These are phyloP conservation scores for Quercus ilex DNA, from an alignment of 306 rosid species.

Conservation along the genomic window DNA sequence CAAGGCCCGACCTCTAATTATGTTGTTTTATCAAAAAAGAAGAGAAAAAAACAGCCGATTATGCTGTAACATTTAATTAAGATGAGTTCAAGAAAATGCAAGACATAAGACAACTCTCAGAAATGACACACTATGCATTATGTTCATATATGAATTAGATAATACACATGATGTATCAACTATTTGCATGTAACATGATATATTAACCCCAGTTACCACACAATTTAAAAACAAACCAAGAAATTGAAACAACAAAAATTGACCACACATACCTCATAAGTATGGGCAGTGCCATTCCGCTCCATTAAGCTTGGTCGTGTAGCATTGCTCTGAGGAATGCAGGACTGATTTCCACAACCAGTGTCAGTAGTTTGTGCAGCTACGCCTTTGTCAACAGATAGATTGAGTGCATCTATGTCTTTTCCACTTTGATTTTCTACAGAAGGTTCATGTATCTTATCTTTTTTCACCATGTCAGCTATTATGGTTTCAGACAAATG, in stretches of 20 bases:
- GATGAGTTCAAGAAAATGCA: no score
- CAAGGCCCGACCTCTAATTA: no score
- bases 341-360: constrained; percentile 26
- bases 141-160: not conserved
- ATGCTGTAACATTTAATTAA: not conserved
- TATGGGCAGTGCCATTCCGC: constrained; percentile 44
- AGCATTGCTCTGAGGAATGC: constrained; percentile 21
- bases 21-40: no score
- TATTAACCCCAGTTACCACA: not conserved
- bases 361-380: constrained; percentile 31
- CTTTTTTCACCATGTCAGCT: constrained; percentile 37
- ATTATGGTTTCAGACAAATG: constrained; percentile 39
- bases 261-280: constrained; percentile 53
- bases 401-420: constrained; percentile 20
- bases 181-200: not conserved
- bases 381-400: constrained; percentile 22
- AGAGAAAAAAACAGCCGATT: not conserved
- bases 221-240: constrained; percentile 1
- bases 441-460: constrained; percentile 19
- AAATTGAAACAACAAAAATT: constrained; percentile 6
- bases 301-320: constrained; percentile 49
- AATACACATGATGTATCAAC: not conserved
- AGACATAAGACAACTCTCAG: not conserved
- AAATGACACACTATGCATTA: not conserved
- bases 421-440: constrained; percentile 28